Evolutionary conservation across 192 early-diverging fungal species (phyloP), one percentile per base, ranked within the genome.

Genomic region (Backusella tarrabulga): DNA sequence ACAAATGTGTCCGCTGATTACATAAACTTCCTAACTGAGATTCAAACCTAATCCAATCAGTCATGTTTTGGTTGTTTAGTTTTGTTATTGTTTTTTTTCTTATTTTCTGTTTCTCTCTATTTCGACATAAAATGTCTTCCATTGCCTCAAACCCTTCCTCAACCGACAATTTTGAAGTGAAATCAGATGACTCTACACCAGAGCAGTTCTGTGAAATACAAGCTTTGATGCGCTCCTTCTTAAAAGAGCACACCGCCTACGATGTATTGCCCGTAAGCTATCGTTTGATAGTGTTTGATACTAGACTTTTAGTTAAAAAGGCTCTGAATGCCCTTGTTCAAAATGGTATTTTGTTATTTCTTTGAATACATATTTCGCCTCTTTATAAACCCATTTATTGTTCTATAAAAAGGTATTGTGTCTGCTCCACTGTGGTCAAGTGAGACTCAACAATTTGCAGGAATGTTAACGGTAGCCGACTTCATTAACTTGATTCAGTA

Each of bases 401-500:
- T 70, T 81, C 34, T 72, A 76, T 68, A 80, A 63, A 40, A 80
- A 96, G 95, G 94, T 14, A 91, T 98, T 75, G 96, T 97, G 66
- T 97, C 95, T 9, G 97, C 97, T 29, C 96, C 96, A 56, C 85
- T 99, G 60, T 99, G 95, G 93, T 92, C 95, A 75, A 93, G 94
- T 3, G 77, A 81, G 2, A 85, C 86, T 7, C 92, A 95, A 68
- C 88, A 88, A 81, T 98, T 96, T 79, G 92, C 93, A 1, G 97
- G 97, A 66, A 97, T 99, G 95, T 86, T 99, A 82, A 97, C 96
- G 19, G 97, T 97, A 9, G 94, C 96, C 1, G 97, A 99, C 80
- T 94, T 99, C 81, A 94, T 99, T 52, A 93, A 96, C 80, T 83
- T 99, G 77, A 95, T 99, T 34, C 90, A 95, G 79, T 95, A 95